Conservation (phyloP, 257 asterid genomes). For the Salvia rosmarinus region DNA sequence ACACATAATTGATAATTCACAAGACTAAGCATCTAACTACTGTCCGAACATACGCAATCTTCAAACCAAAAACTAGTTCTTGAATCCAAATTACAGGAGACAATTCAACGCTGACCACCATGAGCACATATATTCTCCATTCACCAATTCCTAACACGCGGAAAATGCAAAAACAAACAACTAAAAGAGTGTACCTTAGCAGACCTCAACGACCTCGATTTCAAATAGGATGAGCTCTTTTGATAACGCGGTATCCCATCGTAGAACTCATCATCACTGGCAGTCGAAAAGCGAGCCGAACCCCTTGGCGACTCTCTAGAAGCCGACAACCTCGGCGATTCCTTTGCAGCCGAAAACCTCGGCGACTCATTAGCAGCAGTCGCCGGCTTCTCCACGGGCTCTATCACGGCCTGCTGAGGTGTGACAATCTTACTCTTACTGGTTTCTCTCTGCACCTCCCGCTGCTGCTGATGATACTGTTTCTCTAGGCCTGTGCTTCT, state of each 20-base stretch:
- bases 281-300: constrained; percentile 35
- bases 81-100: neutral
- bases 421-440: constrained; percentile 20
- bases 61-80: neutral
- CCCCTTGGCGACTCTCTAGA: constrained; percentile 38
- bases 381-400: neutral
- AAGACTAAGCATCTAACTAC: neutral
- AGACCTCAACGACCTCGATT: constrained; percentile 60
- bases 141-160: neutral
- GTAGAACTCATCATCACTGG: constrained; percentile 65
- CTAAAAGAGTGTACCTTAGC: constrained; percentile 44
- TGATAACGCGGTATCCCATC: constrained; percentile 77
- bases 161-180: neutral
- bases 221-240: constrained; percentile 47
- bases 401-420: constrained; percentile 26
- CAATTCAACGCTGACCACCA: neutral
- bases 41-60: neutral
- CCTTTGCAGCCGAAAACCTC: constrained; percentile 27
- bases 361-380: constrained; percentile 34
- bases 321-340: constrained; percentile 37
- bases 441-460: constrained; percentile 25
- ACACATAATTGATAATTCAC: constrained; percentile 6
- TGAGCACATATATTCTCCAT: neutral
- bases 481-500: constrained; percentile 32
- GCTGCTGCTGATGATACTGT: constrained; percentile 28